Percentiles rank a stretch among this genome's conserved stretches.
Conservation (phyloP, 2,329 filamentous ascomycete species). For the Penicillium freii region DNA sequence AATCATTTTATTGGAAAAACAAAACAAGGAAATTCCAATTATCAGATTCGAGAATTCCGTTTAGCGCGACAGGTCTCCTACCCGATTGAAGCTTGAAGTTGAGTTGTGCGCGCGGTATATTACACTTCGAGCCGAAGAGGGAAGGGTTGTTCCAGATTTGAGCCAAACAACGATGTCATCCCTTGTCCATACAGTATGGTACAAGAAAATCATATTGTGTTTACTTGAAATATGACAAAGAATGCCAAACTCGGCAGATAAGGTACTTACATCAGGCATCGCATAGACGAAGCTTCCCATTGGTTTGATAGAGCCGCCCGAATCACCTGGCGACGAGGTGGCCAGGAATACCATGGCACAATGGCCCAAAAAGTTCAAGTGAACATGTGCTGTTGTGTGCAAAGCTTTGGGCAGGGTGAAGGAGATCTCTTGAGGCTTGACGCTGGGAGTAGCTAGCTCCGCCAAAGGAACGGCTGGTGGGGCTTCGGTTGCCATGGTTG, state of each 20-base stretch:
- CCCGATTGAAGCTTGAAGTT: background rate
- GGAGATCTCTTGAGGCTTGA: constrained; percentile 54
- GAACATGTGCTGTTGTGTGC: constrained; percentile 58
- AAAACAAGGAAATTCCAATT: background rate
- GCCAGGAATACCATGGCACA: constrained; percentile 58
- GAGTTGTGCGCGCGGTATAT: background rate
- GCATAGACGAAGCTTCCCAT: constrained; percentile 94
- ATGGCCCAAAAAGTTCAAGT: constrained; percentile 54
- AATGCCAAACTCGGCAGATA: background rate
- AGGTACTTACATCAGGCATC: constrained; percentile 71
- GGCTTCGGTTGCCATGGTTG: constrained; percentile 15
- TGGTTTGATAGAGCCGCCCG: constrained; percentile 43
- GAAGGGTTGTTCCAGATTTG: background rate
- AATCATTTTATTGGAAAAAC: background rate
- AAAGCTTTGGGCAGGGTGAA: constrained; percentile 58
- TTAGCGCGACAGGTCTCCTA: background rate
- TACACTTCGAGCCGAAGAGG: background rate
- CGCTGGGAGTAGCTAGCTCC: constrained; percentile 25
- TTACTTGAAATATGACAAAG: background rate
- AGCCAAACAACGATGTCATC: background rate
- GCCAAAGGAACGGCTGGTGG: constrained; percentile 14
- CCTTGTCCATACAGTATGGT: background rate
- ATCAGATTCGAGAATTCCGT: background rate
- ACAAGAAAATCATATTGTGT: background rate
- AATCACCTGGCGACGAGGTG: constrained; percentile 50